Evolutionary conservation across 768 basidiomycete species (phyloP).

Genomic region (Lentinula boryana): DNA sequence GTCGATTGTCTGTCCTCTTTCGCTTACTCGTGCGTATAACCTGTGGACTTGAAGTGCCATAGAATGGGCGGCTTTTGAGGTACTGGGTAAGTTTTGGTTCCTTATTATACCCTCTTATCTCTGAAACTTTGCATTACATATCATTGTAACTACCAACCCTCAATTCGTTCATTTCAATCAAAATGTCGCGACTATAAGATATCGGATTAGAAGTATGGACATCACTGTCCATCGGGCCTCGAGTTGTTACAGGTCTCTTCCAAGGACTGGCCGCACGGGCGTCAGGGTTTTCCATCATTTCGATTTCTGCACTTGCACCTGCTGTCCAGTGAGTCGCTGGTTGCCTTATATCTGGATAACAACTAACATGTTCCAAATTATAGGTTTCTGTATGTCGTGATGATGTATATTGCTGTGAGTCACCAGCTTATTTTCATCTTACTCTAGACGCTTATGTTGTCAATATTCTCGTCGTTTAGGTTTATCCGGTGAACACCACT

Average conservation of each 20-base stretch:
- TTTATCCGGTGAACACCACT: slow-evolving; percentile 33
- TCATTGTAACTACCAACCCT: too few relatives aligned
- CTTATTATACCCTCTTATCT: too few relatives aligned
- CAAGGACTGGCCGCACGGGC: slow-evolving; percentile 50
- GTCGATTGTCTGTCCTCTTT: not conserved
- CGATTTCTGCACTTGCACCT: slow-evolving; percentile 49
- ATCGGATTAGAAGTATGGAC: slow-evolving; percentile 34
- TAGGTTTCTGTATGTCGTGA: slow-evolving; percentile 66
- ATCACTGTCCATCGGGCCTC: slow-evolving; percentile 28
- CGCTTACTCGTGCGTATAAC: not conserved
- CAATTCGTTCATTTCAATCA: not conserved
- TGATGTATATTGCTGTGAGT: slow-evolving; percentile 69
- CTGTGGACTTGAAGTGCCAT: slow-evolving; percentile 30
- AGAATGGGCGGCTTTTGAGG: slow-evolving; percentile 68
- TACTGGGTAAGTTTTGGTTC: slow-evolving; percentile 37
- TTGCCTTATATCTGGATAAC: not conserved
- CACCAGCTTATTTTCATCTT: not conserved
- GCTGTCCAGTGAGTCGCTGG: slow-evolving; percentile 52
- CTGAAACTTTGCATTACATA: too few relatives aligned
- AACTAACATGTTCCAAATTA: not conserved
- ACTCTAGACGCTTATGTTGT: not conserved
- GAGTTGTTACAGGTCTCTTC: slow-evolving; percentile 41
- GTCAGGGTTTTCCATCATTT: slow-evolving; percentile 46
- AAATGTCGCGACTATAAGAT: slow-evolving; percentile 19
- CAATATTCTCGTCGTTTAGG: slow-evolving; percentile 16